Base-by-base conservation (phyloP, 129 eudicot genomes). In the Apium graveolens region DNA sequence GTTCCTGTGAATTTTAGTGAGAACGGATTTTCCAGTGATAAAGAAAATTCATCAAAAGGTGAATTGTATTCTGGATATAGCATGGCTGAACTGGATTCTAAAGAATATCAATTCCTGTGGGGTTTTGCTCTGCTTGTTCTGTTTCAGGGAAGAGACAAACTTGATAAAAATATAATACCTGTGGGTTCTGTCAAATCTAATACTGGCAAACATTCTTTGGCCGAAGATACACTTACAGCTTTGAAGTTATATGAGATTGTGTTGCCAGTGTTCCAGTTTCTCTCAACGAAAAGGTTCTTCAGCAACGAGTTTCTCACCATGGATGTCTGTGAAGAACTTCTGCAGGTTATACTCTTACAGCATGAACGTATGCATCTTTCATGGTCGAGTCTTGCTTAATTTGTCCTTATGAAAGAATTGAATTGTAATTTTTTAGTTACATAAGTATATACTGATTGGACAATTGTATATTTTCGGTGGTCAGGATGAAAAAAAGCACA, bases 81-180 rank as follows among this genome's bases (percentile, higher is more conserved):
- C 83, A 95, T 95, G 98, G 97, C 91, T 81, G 96, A 90, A 82
- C 80, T 95, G 81, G 78, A 81, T 35, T 81, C 81, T 29, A 88
- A 90, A 78, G 98, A 95, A 39, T 95, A 84, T 78, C 93, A 81
- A 76, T 95, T 95, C 83, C 86, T 95, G 5, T 95, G 97, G 97
- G 92, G 97, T 76, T 89, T 95, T 42, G 82, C 91, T 53, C 82
- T 95, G 53, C 92, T 95, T 81, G 84, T 86, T 83, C 87, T 95
- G 53, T 91, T 95, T 78, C 97, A 95, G 87, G 96, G 95, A 77
- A 89, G 80, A 73, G 90, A 82, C 83, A 79, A 84, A 65, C 82
- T 80, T 74, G 85, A 85, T 72, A 72, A 83, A 82, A 75, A 78
- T 84, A 85, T 88, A 62, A 81, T 91, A 78, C 96, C 92, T 43